Evolutionary conservation across 1,284 basidiomycete species (phyloP), one percentile per base, ranked within the genome.

Genomic region (Malassezia nana): DNA sequence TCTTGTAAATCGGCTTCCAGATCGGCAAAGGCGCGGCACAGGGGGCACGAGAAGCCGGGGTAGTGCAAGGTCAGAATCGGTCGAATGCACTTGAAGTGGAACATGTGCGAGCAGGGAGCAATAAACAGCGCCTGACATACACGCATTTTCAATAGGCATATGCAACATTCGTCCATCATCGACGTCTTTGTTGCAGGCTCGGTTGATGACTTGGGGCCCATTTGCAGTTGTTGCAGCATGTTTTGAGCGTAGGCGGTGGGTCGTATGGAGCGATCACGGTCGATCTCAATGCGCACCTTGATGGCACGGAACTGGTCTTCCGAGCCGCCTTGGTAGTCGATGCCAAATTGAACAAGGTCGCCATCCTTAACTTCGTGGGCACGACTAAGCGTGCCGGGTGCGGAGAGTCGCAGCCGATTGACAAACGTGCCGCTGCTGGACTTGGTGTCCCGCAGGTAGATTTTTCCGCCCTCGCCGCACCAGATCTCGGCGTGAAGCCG

Each of bases 271-370:
- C 89, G 95, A 0, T 88, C 79, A 25, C 76, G 83, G 42, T 90
- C 78, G 18, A 81, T 63, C 77, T 98, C 92, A 52, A 98, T 81
- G 57, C 89, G 81, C 76, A 98, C 94, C 81, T 95, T 96, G 59
- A 98, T 89, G 62, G 87, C 90, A 76, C 95, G 87, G 76, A 94
- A 98, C 58, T 95, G 89, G 75, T 96, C 91, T 77, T 98, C 91
- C 4, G 87, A 83, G 0, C 92, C 94, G 25, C 92, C 92, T 75
- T 96, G 92, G 76, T 95, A 98, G 74, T 98, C 94, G 28, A 98
- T 90, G 1, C 92, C 92, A 1, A 96, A 82, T 76, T 98, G 92
- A 6, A 98, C 77, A 15, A 96, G 82, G 76, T 98, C 92, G 0
- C 92, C 92, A 61, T 96, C 92, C 75, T 86, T 87, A 67, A 98